Conservation (phyloP, 2,329 filamentous ascomycete genomes). For the Alternaria incomplexa region DNA sequence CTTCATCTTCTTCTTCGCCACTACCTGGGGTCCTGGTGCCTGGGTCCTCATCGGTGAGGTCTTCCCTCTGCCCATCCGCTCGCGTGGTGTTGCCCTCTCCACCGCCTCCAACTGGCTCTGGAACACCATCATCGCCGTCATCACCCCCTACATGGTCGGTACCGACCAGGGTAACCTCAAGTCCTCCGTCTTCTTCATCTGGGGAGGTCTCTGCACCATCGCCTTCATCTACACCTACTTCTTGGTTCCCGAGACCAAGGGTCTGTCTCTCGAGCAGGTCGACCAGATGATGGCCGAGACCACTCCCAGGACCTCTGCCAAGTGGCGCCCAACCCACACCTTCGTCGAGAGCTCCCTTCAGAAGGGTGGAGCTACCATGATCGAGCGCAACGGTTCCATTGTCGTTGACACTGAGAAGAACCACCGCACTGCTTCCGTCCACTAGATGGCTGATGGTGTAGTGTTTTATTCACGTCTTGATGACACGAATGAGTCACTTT, state of each 20-base stretch:
- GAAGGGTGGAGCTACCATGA: background rate
- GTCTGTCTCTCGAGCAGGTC: slow-evolving; percentile 77
- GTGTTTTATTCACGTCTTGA: background rate
- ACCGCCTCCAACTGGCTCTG: slow-evolving; percentile 85
- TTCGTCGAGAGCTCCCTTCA: background rate
- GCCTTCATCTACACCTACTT: slow-evolving; percentile 71
- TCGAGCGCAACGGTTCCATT: background rate
- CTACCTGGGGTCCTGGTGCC: slow-evolving; percentile 60
- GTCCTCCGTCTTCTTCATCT: slow-evolving; percentile 60
- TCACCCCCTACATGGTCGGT: slow-evolving; percentile 75
- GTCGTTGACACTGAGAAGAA: slow-evolving; percentile 1
- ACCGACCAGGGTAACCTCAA: slow-evolving; percentile 66
- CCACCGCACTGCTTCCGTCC: background rate
- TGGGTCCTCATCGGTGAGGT: slow-evolving; percentile 79
- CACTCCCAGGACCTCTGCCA: slow-evolving; percentile 72
- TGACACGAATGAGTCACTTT: background rate
- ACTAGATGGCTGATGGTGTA: background rate
- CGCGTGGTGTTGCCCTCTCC: slow-evolving; percentile 78
- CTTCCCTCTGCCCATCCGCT: slow-evolving; percentile 59
- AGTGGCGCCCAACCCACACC: slow-evolving; percentile 58
- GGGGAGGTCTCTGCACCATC: slow-evolving; percentile 52
- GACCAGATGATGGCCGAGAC: slow-evolving; percentile 87
- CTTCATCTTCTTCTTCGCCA: slow-evolving; percentile 80
- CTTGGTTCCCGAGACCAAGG: slow-evolving; percentile 78
- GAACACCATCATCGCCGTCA: slow-evolving; percentile 42